These are phyloP conservation scores for Ustilago crameri DNA, from an alignment of 1,284 basidiomycete species.

Conservation along the genomic window DNA sequence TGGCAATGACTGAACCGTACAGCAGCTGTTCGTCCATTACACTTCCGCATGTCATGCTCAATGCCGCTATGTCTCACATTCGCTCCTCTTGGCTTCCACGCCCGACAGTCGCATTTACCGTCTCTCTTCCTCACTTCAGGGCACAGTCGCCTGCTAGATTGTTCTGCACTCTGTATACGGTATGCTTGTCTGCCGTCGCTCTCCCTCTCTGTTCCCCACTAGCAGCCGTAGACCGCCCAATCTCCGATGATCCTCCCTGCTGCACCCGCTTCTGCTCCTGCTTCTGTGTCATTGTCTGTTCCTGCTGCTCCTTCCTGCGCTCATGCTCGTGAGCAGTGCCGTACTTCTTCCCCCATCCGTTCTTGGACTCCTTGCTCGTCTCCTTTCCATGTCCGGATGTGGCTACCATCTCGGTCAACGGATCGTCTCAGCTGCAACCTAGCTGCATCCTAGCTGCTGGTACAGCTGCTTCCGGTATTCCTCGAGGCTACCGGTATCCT, in stretches of 20 bases:
- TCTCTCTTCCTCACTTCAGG: neutral
- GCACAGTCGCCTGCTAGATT: neutral
- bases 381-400: constrained; percentile 32
- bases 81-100: constrained; percentile 34
- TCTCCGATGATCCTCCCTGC: neutral
- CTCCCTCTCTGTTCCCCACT: neutral
- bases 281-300: neutral
- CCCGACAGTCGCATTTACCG: constrained; percentile 13
- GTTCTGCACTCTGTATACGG: neutral
- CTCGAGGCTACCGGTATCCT: constrained; percentile 1
- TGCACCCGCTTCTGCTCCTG: constrained; percentile 3
- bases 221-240: neutral
- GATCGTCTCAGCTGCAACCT: constrained; percentile 15
- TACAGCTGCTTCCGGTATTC: constrained; percentile 8
- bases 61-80: constrained; percentile 27
- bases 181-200: constrained; percentile 7
- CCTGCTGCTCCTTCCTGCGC: neutral
- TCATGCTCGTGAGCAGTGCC: neutral
- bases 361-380: constrained; percentile 6
- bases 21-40: neutral
- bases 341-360: constrained; percentile 1
- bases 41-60: constrained; percentile 21
- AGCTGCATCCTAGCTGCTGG: constrained; percentile 2
- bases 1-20: too few relatives aligned
- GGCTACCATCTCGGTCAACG: constrained; percentile 21